Evolutionary conservation across 345 rosid genomes (phyloP).

Genomic region (Arabis alpina): DNA sequence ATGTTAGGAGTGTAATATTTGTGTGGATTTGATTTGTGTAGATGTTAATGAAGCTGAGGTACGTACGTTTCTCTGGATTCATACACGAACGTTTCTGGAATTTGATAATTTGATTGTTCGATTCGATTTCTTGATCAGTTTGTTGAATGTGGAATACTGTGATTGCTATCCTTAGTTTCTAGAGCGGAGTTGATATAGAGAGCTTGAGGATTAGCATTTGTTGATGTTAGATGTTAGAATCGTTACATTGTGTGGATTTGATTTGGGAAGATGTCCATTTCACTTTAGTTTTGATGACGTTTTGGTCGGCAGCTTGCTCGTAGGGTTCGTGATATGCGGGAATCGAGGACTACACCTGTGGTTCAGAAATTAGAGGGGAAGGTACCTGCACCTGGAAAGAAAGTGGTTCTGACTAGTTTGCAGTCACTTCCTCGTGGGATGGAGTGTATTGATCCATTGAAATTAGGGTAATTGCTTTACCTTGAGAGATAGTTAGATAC

Average conservation of each 20-base stretch:
- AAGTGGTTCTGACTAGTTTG: slow-evolving; percentile 60
- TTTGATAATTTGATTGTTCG: background rate
- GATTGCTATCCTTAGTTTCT: slow-evolving; percentile 10
- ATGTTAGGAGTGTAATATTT: slow-evolving; percentile 2
- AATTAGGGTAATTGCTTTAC: slow-evolving; percentile 69
- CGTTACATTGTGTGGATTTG: background rate
- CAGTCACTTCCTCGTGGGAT: slow-evolving; percentile 92
- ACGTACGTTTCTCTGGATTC: slow-evolving; percentile 34
- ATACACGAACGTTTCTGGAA: background rate
- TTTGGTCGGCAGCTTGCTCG: slow-evolving; percentile 70
- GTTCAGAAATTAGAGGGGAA: slow-evolving; percentile 71
- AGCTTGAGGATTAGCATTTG: slow-evolving; percentile 18
- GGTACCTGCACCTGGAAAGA: slow-evolving; percentile 52
- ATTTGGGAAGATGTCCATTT: background rate
- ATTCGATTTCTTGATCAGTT: background rate
- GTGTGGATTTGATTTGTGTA: background rate
- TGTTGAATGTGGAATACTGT: background rate
- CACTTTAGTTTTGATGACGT: slow-evolving; percentile 11
- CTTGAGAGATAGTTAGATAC: slow-evolving; percentile 4
- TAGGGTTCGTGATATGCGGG: slow-evolving; percentile 96
- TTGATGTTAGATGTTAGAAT: slow-evolving; percentile 5
- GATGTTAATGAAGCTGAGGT: slow-evolving; percentile 89
- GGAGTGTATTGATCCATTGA: slow-evolving; percentile 96
- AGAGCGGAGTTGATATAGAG: slow-evolving; percentile 2
- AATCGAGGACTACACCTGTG: slow-evolving; percentile 79